Conservation (phyloP, 2,329 filamentous ascomycete species). For the Cyphellophora attinorum region DNA sequence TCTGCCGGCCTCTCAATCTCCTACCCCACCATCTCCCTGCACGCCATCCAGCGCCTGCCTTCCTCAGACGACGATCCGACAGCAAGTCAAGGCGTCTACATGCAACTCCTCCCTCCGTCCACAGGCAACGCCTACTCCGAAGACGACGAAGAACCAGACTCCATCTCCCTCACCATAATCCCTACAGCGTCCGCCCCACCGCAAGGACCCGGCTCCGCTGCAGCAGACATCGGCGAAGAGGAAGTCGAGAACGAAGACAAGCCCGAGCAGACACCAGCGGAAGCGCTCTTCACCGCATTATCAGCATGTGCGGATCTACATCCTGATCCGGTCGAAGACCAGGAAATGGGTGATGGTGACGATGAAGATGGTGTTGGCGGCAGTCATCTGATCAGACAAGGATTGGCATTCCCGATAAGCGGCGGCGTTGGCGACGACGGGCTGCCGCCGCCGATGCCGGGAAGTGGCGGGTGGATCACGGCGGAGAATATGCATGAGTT, state of each 20-base stretch:
- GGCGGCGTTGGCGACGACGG: constrained; percentile 22
- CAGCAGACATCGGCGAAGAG: constrained; percentile 8
- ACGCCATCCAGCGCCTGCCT: constrained; percentile 36
- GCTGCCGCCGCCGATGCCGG: constrained; percentile 37
- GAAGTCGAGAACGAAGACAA: constrained; percentile 21
- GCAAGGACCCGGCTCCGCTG: constrained; percentile 2
- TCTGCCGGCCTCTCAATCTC: constrained; percentile 33
- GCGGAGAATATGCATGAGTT: constrained; percentile 81
- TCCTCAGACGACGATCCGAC: constrained; percentile 15
- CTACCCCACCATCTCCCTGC: constrained; percentile 39
- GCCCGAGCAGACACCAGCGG: constrained; percentile 27
- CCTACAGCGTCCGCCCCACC: constrained; percentile 21
- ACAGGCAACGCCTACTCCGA: constrained; percentile 11
- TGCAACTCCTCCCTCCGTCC: constrained; percentile 32
- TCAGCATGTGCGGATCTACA: constrained; percentile 40
- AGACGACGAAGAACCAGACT: constrained; percentile 32
- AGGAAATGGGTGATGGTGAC: constrained; percentile 27
- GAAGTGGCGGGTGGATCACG: constrained; percentile 55
- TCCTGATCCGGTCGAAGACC: constrained; percentile 31
- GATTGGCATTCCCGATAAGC: constrained; percentile 23
- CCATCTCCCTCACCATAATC: constrained; percentile 33
- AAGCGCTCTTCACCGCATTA: constrained; percentile 34
- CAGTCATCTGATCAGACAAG: constrained; percentile 26
- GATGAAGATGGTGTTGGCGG: constrained; percentile 21
- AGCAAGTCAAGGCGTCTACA: constrained; percentile 34